Percentiles rank a stretch among this genome's conserved stretches.
Evolutionary conservation across 176 grass and related monocot species (phyloP).

Genomic region (Eleusine indica): DNA sequence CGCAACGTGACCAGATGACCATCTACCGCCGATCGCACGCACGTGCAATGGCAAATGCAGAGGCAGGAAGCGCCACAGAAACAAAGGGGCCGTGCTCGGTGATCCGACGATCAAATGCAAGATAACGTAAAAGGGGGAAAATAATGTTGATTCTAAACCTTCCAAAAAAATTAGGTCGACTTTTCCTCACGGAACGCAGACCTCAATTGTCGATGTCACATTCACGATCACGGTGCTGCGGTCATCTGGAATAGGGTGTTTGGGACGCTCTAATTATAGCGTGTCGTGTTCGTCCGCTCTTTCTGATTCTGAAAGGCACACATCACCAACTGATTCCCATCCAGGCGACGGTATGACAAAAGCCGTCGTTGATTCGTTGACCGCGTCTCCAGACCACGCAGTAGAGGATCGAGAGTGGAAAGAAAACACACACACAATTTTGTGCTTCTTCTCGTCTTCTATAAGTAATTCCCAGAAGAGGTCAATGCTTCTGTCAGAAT

Average conservation of each 20-base stretch:
- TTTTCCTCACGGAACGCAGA: not conserved
- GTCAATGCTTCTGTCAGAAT: too few relatives aligned
- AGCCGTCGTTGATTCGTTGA: not conserved
- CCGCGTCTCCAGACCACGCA: not conserved
- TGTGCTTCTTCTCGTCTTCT: too few relatives aligned
- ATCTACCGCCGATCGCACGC: too few relatives aligned
- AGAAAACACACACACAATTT: not conserved
- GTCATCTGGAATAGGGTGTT: not conserved
- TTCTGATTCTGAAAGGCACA: constrained; percentile 1
- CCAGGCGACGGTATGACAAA: too few relatives aligned
- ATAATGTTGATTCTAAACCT: not conserved
- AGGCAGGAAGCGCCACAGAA: not conserved
- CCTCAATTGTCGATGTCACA: not conserved
- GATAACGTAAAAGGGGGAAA: not conserved
- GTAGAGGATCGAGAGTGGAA: not conserved
- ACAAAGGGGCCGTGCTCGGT: not conserved
- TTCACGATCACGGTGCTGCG: not conserved
- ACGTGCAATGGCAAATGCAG: not conserved
- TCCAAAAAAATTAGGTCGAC: not conserved
- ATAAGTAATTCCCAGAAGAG: too few relatives aligned
- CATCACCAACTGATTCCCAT: not conserved
- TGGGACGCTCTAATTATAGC: not conserved
- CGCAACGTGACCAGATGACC: not conserved
- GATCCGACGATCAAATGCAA: not conserved
- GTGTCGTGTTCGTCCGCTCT: constrained; percentile 13